phyloP scores from a whole-genome alignment of 768 basidiomycete genomes.

The Mycena indigotica region DNA sequence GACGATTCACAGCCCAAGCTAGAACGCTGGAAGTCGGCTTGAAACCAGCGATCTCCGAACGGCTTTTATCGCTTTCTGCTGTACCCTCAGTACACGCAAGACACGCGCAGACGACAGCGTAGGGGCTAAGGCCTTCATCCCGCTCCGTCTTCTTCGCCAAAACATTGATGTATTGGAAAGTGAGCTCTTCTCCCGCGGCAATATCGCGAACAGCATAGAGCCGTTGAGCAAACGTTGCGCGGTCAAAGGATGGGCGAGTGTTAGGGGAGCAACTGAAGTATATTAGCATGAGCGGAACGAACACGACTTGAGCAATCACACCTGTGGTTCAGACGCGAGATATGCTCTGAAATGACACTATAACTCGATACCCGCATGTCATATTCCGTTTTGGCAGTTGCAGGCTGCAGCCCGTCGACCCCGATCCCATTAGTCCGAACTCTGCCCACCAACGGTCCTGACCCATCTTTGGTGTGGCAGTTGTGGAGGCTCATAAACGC shows the following conservation, averaged over 20 bases:
- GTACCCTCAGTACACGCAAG: conserved; percentile 28
- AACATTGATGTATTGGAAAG: conserved; percentile 28
- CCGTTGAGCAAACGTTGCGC: conserved; percentile 30
- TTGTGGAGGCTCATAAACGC: conserved; percentile 31
- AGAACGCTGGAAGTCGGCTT: neutral
- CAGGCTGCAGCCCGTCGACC: conserved; percentile 5
- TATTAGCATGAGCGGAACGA: neutral
- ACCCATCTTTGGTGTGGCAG: conserved; percentile 32
- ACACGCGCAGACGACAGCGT: conserved; percentile 39
- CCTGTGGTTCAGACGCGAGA: conserved; percentile 32
- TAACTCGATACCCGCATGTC: too few relatives aligned
- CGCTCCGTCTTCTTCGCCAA: conserved; percentile 23
- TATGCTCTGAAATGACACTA: conserved; percentile 18
- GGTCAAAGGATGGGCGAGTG: conserved; percentile 23
- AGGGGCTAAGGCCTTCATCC: conserved; percentile 28
- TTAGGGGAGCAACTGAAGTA: conserved; percentile 30
- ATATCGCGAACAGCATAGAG: conserved; percentile 33
- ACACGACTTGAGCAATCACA: neutral
- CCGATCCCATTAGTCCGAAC: conserved; percentile 32
- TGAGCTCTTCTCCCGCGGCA: conserved; percentile 36
- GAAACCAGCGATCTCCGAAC: neutral
- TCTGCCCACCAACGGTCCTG: conserved; percentile 32
- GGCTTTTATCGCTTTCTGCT: conserved; percentile 4
- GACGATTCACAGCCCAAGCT: neutral
- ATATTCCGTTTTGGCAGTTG: neutral